Conservation (phyloP, 1,284 basidiomycete genomes). For the Wallemia mellicola region DNA sequence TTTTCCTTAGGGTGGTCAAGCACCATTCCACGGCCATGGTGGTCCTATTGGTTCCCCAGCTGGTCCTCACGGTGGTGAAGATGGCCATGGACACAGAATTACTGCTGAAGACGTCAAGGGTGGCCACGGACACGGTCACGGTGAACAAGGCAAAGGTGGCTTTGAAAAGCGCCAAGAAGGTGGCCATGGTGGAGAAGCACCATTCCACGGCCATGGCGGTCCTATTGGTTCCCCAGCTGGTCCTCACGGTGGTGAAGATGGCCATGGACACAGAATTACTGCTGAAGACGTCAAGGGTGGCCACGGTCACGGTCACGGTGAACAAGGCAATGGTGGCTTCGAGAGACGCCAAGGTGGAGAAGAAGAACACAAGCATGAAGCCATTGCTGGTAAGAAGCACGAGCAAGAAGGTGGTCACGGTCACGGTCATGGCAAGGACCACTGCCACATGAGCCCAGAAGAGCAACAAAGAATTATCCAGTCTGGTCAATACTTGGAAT, state of each 20-base stretch:
- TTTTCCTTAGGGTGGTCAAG: not conserved
- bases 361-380: not conserved
- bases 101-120: not conserved
- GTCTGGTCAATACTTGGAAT: not conserved
- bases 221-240: not conserved
- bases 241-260: not conserved
- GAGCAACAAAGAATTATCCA: not conserved
- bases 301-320: not conserved
- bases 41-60: not conserved
- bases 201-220: not conserved
- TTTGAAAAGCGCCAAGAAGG: not conserved
- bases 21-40: not conserved
- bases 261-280: no score
- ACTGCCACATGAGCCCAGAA: not conserved
- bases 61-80: not conserved
- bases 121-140: not conserved
- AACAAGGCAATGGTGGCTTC: not conserved
- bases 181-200: not conserved
- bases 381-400: not conserved
- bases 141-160: not conserved
- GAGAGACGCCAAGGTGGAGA: not conserved
- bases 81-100: not conserved
- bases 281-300: no score
- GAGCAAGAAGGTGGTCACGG: not conserved
- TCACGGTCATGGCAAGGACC: not conserved